Conservation (phyloP, 805 yeast species). For the Candida arabinofermentans region DNA sequence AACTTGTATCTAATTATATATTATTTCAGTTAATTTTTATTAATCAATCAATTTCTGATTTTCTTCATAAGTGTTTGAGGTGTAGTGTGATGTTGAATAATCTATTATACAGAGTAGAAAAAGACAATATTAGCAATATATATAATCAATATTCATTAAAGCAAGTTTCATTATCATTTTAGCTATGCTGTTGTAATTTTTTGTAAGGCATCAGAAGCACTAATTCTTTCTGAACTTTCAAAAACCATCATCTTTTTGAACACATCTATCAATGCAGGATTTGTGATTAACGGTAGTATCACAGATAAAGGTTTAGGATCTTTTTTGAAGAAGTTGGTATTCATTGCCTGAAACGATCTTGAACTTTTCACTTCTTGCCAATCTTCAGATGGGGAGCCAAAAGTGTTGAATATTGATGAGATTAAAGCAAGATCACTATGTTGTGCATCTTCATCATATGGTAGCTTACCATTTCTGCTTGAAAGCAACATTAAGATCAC, state of each 20-base stretch:
- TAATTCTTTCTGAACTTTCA: slow-evolving; percentile 31
- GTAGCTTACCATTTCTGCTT: slow-evolving; percentile 34
- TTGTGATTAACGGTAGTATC: slow-evolving; percentile 34
- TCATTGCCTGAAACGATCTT: slow-evolving; percentile 32
- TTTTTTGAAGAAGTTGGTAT: slow-evolving; percentile 23
- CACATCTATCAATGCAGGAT: slow-evolving; percentile 17
- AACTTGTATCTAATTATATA: background rate
- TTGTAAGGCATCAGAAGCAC: slow-evolving; percentile 26
- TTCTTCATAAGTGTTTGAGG: no score
- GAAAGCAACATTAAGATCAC: slow-evolving; percentile 54
- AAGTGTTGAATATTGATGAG: slow-evolving; percentile 46
- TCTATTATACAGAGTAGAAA: no score
- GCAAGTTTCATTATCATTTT: no score
- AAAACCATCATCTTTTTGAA: slow-evolving; percentile 43
- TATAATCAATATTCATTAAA: no score
- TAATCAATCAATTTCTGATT: background rate
- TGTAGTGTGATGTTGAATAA: no score
- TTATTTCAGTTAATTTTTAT: background rate
- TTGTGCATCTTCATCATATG: slow-evolving; percentile 36
- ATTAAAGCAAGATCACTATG: slow-evolving; percentile 57
- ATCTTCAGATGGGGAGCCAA: slow-evolving; percentile 60
- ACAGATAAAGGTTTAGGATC: slow-evolving; percentile 17
- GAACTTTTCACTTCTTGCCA: slow-evolving; percentile 44
- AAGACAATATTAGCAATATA: no score
- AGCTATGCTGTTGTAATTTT: slow-evolving; percentile 1